A percentile compares a stretch with the other conserved stretches of the same genome.
phyloP scores from a whole-genome alignment of 2,329 filamentous ascomycete species.

The Teratosphaeria epicoccoides region DNA sequence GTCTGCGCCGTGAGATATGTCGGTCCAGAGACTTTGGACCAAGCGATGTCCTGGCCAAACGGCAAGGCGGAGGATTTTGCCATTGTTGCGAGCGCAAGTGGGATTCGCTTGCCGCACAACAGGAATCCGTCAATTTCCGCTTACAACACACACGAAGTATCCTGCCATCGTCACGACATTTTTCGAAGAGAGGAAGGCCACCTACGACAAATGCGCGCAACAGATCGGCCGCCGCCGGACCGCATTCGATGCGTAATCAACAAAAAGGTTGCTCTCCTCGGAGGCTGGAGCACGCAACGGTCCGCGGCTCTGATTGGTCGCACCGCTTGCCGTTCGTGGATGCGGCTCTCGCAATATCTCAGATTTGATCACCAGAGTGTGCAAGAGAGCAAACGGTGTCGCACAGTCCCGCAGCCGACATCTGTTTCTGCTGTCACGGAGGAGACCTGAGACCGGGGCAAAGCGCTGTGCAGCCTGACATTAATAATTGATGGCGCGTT shows the following conservation, averaged over 20 bases:
- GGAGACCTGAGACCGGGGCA: no score
- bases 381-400: no score
- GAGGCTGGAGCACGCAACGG: neutral
- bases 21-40: slow-evolving; percentile 62
- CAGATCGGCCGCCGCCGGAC: neutral
- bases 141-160: neutral
- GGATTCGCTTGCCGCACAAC: neutral
- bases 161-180: neutral
- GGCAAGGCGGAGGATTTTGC: slow-evolving; percentile 38
- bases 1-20: slow-evolving; percentile 90
- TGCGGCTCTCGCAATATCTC: neutral
- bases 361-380: no score
- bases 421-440: no score
- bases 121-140: neutral
- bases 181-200: neutral
- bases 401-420: no score
- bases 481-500: no score
- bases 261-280: neutral
- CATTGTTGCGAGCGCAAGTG: neutral
- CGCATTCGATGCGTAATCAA: neutral
- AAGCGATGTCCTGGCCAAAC: slow-evolving; percentile 41
- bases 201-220: neutral
- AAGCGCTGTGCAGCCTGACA: no score
- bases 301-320: neutral
- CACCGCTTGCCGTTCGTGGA: neutral